Conservation (phyloP, 1,284 basidiomycete species). For the Inonotus obliquus region DNA sequence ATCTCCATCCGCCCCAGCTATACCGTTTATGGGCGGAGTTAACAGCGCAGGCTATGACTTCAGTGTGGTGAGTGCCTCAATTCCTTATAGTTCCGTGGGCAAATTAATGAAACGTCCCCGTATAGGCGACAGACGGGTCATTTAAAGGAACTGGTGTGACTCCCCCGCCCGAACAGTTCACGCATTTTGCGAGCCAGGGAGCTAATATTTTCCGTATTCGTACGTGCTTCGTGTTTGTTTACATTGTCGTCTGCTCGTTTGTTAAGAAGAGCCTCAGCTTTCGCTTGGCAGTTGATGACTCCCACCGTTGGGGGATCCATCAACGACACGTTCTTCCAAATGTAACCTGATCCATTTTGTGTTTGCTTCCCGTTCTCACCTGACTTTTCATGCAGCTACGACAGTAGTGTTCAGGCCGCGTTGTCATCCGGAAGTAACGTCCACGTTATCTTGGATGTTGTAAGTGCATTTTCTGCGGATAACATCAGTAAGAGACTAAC, state of each 20-base stretch:
- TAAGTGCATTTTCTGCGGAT: constrained; percentile 20
- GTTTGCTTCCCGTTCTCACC: neutral
- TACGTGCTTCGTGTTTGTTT: neutral
- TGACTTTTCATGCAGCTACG: constrained; percentile 17
- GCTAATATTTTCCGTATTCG: constrained; percentile 22
- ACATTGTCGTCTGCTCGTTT: constrained; percentile 18
- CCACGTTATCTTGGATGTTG: constrained; percentile 30
- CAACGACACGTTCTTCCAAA: constrained; percentile 26
- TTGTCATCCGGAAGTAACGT: constrained; percentile 25
- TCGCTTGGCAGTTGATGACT: constrained; percentile 33
- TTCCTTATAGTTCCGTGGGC: neutral
- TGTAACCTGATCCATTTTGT: neutral
- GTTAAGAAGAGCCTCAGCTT: constrained; percentile 15
- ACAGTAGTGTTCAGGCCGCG: constrained; percentile 25
- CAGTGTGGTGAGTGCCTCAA: constrained; percentile 14
- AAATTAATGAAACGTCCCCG: neutral
- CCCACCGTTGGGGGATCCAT: constrained; percentile 27
- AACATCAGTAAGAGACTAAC: neutral
- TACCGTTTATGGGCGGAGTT: constrained; percentile 19
- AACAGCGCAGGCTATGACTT: constrained; percentile 26
- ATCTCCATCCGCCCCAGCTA: neutral
- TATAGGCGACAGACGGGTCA: constrained; percentile 21
- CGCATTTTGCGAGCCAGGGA: constrained; percentile 22
- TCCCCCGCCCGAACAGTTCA: constrained; percentile 19
- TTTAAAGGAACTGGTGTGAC: constrained; percentile 21